Percentiles rank a stretch among this genome's conserved stretches.
These are phyloP conservation scores for Candida jianshihensis DNA, from an alignment of 805 yeast genomes.

Conservation along the genomic window DNA sequence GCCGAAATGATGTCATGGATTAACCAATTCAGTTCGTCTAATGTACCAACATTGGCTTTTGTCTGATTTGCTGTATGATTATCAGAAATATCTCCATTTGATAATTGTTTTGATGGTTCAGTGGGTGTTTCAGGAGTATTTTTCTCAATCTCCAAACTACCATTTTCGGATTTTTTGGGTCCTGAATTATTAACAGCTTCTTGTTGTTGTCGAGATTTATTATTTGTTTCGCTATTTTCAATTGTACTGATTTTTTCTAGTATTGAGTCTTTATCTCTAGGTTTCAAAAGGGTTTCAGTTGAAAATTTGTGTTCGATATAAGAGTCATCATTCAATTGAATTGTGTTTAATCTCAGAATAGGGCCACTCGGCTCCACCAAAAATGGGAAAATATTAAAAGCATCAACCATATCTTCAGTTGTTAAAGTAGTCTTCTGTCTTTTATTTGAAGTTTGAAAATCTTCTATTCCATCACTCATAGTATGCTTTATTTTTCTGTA, in stretches of 20 bases:
- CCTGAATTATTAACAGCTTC: too few species aligned
- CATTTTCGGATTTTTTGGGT: too few species aligned
- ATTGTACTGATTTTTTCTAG: neutral
- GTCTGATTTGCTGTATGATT: neutral
- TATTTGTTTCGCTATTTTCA: too few species aligned
- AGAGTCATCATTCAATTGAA: constrained; percentile 47
- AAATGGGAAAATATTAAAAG: constrained; percentile 59
- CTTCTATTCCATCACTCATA: constrained; percentile 19
- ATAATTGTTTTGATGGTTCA: neutral
- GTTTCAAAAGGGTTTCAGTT: constrained; percentile 14
- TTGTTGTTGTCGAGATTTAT: neutral
- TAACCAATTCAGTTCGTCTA: constrained; percentile 66
- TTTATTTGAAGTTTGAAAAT: neutral
- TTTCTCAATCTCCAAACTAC: too few species aligned
- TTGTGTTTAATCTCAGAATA: constrained; percentile 39
- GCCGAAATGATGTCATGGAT: constrained; percentile 47
- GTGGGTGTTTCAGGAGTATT: too few species aligned
- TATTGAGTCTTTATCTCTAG: constrained; percentile 6
- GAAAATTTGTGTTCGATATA: constrained; percentile 19
- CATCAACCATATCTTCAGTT: constrained; percentile 60
- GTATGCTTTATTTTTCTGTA: constrained; percentile 44
- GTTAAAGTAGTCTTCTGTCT: constrained; percentile 38
- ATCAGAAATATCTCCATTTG: neutral
- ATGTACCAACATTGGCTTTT: constrained; percentile 40
- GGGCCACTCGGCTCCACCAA: constrained; percentile 65